Evolutionary conservation across 1,139 yeast species (phyloP).

Genomic region (Candida glucosophila): DNA sequence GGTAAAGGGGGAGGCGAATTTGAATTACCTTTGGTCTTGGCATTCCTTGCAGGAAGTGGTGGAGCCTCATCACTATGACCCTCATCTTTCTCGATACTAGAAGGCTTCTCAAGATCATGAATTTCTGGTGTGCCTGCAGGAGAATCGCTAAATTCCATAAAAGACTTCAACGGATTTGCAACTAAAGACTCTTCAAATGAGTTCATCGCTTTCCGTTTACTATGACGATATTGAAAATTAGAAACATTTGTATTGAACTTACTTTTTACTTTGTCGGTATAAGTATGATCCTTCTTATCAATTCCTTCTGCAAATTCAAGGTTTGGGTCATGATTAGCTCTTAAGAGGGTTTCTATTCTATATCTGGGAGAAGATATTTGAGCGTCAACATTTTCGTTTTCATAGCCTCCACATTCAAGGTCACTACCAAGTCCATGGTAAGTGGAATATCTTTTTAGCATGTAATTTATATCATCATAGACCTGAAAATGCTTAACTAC

Average conservation of each 20-base stretch:
- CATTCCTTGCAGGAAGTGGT: constrained; percentile 24
- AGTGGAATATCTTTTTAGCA: constrained; percentile 22
- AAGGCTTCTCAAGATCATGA: constrained; percentile 27
- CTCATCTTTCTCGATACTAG: constrained; percentile 14
- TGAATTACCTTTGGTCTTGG: constrained; percentile 8
- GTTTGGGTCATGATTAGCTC: constrained; percentile 7
- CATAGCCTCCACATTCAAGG: too few species aligned
- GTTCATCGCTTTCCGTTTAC: too few species aligned
- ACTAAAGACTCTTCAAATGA: constrained; percentile 21
- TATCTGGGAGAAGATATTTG: too few species aligned
- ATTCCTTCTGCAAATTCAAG: too few species aligned
- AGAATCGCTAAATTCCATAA: constrained; percentile 21
- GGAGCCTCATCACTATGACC: constrained; percentile 12
- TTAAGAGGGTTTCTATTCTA: constrained; percentile 10
- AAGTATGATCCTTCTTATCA: constrained; percentile 21
- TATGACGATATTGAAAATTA: too few species aligned
- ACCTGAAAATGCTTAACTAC: constrained; percentile 25
- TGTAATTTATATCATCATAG: constrained; percentile 17
- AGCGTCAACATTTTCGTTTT: too few species aligned
- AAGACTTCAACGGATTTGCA: constrained; percentile 28
- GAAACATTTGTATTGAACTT: not conserved
- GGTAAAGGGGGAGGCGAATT: constrained; percentile 1
- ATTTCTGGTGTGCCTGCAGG: constrained; percentile 18
- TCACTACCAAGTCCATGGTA: constrained; percentile 40
- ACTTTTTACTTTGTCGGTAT: not conserved